phyloP scores from a whole-genome alignment of 345 rosid genomes.

The Populus pruinosa region DNA sequence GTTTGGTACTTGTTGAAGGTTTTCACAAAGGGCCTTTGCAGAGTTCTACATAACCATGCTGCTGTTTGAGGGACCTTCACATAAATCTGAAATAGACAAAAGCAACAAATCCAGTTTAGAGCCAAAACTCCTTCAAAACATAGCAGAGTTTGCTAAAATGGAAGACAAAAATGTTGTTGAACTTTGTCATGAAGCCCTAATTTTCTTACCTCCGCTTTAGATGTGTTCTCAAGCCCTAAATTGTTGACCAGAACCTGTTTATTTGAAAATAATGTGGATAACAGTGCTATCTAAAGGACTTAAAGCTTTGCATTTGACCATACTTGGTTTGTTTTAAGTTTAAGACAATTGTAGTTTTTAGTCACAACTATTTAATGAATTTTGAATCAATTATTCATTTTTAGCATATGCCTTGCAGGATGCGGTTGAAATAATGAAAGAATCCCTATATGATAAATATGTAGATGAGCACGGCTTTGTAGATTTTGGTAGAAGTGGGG shows the following conservation, averaged over 20 bases:
- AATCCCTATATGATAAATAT: conserved; percentile 85
- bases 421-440: conserved; percentile 94
- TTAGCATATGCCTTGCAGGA: conserved; percentile 52
- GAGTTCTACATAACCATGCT: not conserved
- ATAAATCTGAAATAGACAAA: no score
- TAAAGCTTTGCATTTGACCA: not conserved
- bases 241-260: not conserved
- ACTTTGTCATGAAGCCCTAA: not conserved
- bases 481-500: conserved; percentile 90
- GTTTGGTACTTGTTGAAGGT: not conserved
- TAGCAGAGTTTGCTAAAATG: not conserved
- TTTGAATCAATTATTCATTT: not conserved
- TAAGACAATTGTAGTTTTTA: not conserved
- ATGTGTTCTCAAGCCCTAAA: not conserved
- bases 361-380: not conserved
- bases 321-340: not conserved
- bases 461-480: conserved; percentile 88
- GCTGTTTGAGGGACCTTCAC: no score
- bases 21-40: not conserved
- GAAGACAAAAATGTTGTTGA: not conserved
- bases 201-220: not conserved
- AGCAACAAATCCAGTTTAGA: no score
- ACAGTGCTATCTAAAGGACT: not conserved
- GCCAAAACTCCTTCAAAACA: not conserved
- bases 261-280: not conserved